Conservation (phyloP, 2,329 filamentous ascomycete genomes). For the Chrysosphaeria jannelii region DNA sequence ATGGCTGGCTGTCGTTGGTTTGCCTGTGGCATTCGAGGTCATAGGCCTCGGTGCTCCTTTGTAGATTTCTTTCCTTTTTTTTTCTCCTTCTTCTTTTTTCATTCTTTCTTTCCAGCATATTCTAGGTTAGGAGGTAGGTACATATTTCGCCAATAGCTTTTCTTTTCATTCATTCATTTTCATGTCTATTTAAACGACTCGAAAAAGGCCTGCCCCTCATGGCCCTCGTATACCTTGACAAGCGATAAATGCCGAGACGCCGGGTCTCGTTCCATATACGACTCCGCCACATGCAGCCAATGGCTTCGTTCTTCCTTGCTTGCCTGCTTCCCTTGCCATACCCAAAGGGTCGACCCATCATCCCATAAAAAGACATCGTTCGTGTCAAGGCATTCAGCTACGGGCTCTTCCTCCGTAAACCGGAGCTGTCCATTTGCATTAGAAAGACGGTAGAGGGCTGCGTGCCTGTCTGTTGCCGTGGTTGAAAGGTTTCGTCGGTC, state of each 20-base stretch:
- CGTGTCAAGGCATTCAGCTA: slow-evolving; percentile 21
- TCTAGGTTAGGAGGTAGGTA: too few relatives aligned
- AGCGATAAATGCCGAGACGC: too few relatives aligned
- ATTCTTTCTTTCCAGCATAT: too few relatives aligned
- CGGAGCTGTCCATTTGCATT: slow-evolving; percentile 25
- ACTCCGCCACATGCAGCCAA: slow-evolving; percentile 29
- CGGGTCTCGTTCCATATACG: slow-evolving; percentile 16
- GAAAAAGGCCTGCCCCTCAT: slow-evolving; percentile 5
- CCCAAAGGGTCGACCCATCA: slow-evolving; percentile 28
- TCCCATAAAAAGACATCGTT: slow-evolving; percentile 31
- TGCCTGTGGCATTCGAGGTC: slow-evolving; percentile 40
- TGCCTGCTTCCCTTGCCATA: slow-evolving; percentile 30
- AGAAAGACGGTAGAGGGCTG: slow-evolving; percentile 26
- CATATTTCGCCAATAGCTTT: too few relatives aligned
- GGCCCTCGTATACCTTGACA: too few relatives aligned
- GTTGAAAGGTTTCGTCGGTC: background rate
- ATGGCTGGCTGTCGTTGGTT: slow-evolving; percentile 49
- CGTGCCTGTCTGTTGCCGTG: slow-evolving; percentile 3
- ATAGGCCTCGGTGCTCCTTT: slow-evolving; percentile 13
- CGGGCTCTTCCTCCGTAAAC: slow-evolving; percentile 19
- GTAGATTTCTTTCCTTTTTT: too few relatives aligned
- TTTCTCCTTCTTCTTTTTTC: background rate
- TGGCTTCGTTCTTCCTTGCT: slow-evolving; percentile 25
- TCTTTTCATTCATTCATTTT: background rate
- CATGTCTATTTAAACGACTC: too few relatives aligned